Evolutionary conservation across 306 rosid genomes (phyloP), one percentile per base, ranked within the genome.

Genomic region (Morella rubra): DNA sequence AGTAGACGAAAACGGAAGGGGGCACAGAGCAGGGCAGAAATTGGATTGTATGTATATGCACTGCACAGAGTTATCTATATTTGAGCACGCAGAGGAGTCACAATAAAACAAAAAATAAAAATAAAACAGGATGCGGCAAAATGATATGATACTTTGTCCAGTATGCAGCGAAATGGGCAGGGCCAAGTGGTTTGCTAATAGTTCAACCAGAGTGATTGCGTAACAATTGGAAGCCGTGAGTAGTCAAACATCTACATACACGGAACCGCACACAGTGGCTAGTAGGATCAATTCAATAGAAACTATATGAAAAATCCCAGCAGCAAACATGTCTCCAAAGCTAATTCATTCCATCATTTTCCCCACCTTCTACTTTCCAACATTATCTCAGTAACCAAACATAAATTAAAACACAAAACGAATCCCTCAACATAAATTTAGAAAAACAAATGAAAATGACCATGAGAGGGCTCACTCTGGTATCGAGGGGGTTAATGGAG

Each of bases 401-500:
- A 32, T 32, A 32, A 32, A 32, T 32, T 2, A 32, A 32, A 32
- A 32, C 37, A 32, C 37, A 32, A 32, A 32, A 32, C 37, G 37
- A 2, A 32, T 32, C 37, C 37, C 37, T 32, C 37, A 32, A 32
- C 37, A 32, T 2, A 32, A 32, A 32, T 24, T 18, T n/a, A 24
- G 49, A 11, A 19, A 64, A 41, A 18, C 3, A 41, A 66, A 1
- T 44, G 64, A 32, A 32, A 32, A 32, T 32, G 45, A 66, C 55
- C 54, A 74, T 53, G 16, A 52, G 37, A 44, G 37, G 22, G 70
- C 96, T 80, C 59, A 94, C 98, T 72, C 98, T 80, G 6, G 92
- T 89, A 71, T 95, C 97, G 8, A 95, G 85, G 40, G 97, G 97
- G 46, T 95, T 95, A 79, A 95, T 46, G 75, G 97, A 85, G 79